Base-by-base conservation (phyloP, 208 protist genomes). In the Leishmania lainsoni region DNA sequence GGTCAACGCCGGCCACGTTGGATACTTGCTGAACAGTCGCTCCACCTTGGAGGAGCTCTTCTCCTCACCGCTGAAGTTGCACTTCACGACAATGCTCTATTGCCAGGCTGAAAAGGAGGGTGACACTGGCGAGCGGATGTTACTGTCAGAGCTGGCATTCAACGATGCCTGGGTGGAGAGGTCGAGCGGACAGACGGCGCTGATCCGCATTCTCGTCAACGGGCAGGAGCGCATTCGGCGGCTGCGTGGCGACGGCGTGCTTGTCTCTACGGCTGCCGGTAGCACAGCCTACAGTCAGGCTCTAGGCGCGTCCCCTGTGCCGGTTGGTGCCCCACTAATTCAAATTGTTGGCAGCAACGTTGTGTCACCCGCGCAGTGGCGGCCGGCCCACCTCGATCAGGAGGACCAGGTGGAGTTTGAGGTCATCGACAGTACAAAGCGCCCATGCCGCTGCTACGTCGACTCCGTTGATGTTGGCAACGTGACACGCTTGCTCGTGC, bases 141-240 rank as follows among this genome's bases (percentile, higher is more conserved):
- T 96, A 58, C 85, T 94, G 45, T 92, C 91, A 5, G 90, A 98
- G 81, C 83, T 98, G 45, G 95, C 95, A 76, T 97, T 98, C 88
- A 98, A 98, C 81, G 95, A 98, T 78, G 95, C 95, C 2, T 98
- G 95, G 95, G 89, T 98, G 73, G 93, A 98, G 89, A 93, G 95
- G 22, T 92, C 92, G 29, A 96, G 89, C 71, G 95, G 95, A 35
- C 95, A 98, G 89, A 97, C 95, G 12, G 95, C 95, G 54, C 87
- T 95, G 29, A 98, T 98, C 73, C 91, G 92, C 63, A 96, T 98
- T 78, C 82, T 96, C 2, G 90, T 98, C 39, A 98, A 98, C 72
- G 92, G 93, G 58, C 88, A 97, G 81, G 95, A 97, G 81, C 89
- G 92, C 68, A 96, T 98, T 72, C 90, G 86, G 4, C 78, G 87